Conservation (phyloP, 257 asterid species). For the Nicotiana paniculata region DNA sequence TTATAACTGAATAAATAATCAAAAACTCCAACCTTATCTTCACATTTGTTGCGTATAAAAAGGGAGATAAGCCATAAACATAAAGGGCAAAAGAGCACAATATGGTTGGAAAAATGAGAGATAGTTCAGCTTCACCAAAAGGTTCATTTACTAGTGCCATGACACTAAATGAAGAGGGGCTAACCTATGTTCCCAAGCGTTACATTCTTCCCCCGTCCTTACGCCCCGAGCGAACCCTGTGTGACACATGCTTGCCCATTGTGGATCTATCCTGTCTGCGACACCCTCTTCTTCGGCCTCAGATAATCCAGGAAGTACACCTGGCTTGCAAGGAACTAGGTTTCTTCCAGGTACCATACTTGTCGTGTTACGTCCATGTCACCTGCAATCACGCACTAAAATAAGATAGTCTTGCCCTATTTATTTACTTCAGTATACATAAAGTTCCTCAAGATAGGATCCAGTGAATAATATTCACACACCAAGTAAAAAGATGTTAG, state of each 20-base stretch:
- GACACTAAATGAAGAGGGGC: slow-evolving; percentile 32
- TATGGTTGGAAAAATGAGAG: not conserved
- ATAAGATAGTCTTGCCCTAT: not conserved
- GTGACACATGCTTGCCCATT: slow-evolving; percentile 26
- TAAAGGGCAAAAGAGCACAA: not conserved
- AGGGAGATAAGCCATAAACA: not conserved
- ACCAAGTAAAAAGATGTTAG: not conserved
- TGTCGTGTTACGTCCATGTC: too few species aligned
- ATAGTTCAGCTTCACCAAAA: slow-evolving; percentile 6
- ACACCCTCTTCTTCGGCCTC: slow-evolving; percentile 26
- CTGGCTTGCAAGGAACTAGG: slow-evolving; percentile 43
- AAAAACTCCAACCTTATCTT: not conserved
- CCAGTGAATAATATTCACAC: not conserved
- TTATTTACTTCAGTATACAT: not conserved
- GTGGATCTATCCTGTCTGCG: slow-evolving; percentile 34
- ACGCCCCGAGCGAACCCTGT: slow-evolving; percentile 29
- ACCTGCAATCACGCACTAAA: not conserved
- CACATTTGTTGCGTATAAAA: not conserved
- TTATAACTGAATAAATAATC: not conserved
- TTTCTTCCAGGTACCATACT: slow-evolving; percentile 39
- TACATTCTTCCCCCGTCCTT: slow-evolving; percentile 38
- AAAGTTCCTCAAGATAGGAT: not conserved
- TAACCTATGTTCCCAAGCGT: slow-evolving; percentile 27
- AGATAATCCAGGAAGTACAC: slow-evolving; percentile 21
- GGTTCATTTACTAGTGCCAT: slow-evolving; percentile 33